A percentile compares a stretch with the other conserved stretches of the same genome.
phyloP scores from a whole-genome alignment of 441 rosid genomes.

The Theobroma grandiflorum region DNA sequence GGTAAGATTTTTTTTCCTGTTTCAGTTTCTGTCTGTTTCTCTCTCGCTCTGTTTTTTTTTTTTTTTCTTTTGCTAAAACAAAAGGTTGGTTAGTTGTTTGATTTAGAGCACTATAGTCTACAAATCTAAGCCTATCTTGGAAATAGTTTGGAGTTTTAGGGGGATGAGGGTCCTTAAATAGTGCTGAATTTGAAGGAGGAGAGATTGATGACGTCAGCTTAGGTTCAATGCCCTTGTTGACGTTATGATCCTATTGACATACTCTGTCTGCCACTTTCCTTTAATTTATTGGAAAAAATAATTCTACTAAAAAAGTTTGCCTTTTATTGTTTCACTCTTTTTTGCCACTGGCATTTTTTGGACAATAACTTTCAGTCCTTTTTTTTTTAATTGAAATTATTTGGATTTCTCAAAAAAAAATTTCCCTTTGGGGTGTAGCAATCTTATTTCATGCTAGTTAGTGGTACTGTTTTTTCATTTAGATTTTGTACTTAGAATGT shows the following conservation, averaged over 20 bases:
- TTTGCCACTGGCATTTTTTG: background rate
- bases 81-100: background rate
- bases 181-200: constrained; percentile 25
- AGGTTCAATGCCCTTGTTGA: constrained; percentile 46
- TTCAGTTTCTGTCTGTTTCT: background rate
- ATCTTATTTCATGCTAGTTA: too few relatives aligned
- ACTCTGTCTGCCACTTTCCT: constrained; percentile 51
- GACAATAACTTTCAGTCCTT: background rate
- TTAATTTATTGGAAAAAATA: background rate
- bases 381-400: background rate
- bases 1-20: background rate
- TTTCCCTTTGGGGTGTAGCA: too few relatives aligned
- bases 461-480: too few relatives aligned
- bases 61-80: background rate
- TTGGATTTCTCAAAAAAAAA: too few relatives aligned
- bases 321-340: background rate
- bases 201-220: constrained; percentile 38
- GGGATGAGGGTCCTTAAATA: constrained; percentile 39
- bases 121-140: background rate
- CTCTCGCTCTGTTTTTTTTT: background rate
- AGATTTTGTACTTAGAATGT: too few relatives aligned
- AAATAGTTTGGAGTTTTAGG: background rate
- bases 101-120: background rate
- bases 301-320: background rate
- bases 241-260: constrained; percentile 44